Conservation (phyloP, 495 filamentous ascomycete species). For the Hyaloscypha finlandica region DNA sequence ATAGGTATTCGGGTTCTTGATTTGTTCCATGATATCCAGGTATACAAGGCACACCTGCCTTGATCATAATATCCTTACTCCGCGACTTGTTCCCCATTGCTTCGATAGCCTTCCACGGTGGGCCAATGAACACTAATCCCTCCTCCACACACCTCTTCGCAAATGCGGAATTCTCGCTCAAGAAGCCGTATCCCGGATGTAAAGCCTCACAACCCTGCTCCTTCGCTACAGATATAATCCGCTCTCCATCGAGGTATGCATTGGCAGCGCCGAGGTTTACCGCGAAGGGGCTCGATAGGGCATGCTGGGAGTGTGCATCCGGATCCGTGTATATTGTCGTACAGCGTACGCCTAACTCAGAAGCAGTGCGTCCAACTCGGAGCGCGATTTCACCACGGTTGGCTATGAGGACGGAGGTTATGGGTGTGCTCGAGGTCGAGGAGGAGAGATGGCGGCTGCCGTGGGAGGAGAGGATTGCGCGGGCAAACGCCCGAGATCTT, state of each 20-base stretch:
- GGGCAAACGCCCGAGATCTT: conserved; percentile 29
- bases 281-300: conserved; percentile 76
- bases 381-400: conserved; percentile 97
- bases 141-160: conserved; percentile 87
- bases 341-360: conserved; percentile 85
- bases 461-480: conserved; percentile 16
- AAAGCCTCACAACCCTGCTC: conserved; percentile 82
- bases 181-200: conserved; percentile 96
- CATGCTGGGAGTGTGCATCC: conserved; percentile 86
- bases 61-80: conserved; percentile 91
- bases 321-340: conserved; percentile 95
- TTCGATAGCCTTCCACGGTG: conserved; percentile 88
- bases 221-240: conserved; percentile 86
- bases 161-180: conserved; percentile 93
- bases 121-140: conserved; percentile 92
- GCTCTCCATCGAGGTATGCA: conserved; percentile 89
- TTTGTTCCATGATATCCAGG: conserved; percentile 92
- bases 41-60: conserved; percentile 91
- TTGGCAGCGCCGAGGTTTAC: conserved; percentile 79
- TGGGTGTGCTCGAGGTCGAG: conserved; percentile 42
- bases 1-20: conserved; percentile 72
- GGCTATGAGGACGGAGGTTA: conserved; percentile 89
- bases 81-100: conserved; percentile 97
- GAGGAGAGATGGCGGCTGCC: conserved; percentile 20
- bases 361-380: conserved; percentile 85